Evolutionary conservation across 257 asterid species (phyloP).

Genomic region (Coffea canephora): DNA sequence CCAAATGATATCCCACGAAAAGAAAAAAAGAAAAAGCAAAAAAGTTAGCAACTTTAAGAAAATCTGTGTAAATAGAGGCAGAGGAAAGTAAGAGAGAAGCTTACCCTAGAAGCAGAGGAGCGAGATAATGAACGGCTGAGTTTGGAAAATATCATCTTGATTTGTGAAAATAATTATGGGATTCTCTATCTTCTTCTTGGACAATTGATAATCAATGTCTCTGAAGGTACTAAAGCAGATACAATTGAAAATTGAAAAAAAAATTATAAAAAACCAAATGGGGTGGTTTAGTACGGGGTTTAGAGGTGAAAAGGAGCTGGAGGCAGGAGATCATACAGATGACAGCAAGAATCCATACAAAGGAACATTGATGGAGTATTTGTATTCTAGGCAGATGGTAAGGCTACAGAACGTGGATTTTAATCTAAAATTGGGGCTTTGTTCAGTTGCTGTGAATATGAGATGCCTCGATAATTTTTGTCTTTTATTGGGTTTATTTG

Average conservation of each 20-base stretch:
- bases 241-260: background rate
- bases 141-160: constrained; percentile 52
- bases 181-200: background rate
- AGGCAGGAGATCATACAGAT: background rate
- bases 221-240: background rate
- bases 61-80: background rate
- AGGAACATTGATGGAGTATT: background rate
- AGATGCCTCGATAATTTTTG: background rate
- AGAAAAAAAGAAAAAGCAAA: background rate
- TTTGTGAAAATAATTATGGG: background rate
- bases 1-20: constrained; percentile 2
- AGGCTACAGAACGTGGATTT: no score
- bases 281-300: background rate
- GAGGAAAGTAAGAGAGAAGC: constrained; percentile 6
- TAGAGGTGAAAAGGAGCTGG: background rate
- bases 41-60: constrained; percentile 2
- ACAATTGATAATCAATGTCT: background rate
- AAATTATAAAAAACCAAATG: background rate
- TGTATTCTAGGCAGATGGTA: no score
- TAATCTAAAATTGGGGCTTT: background rate
- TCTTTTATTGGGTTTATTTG: background rate
- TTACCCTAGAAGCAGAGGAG: constrained; percentile 56
- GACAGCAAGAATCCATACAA: background rate
- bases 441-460: background rate
- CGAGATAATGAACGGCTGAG: constrained; percentile 51